Conservation (phyloP, 2,329 filamentous ascomycete species). For the Hypoxylon sp. region DNA sequence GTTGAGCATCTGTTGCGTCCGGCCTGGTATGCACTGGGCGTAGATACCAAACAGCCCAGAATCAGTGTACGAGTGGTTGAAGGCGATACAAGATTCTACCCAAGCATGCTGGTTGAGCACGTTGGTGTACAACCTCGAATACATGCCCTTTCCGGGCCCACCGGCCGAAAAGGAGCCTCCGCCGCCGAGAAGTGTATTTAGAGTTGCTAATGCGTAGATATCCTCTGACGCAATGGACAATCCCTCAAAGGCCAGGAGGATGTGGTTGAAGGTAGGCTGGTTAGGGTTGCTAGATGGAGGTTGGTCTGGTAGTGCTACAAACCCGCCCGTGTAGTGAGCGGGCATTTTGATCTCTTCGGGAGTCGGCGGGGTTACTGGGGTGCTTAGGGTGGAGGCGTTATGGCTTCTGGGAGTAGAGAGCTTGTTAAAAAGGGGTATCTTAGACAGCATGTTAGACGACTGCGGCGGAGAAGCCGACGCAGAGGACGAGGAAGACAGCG, state of each 20-base stretch:
- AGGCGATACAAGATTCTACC: constrained; percentile 94
- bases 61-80: constrained; percentile 98
- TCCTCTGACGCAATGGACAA: constrained; percentile 89
- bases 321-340: constrained; percentile 91
- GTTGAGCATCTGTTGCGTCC: constrained; percentile 85
- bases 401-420: constrained; percentile 77
- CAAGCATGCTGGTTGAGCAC: constrained; percentile 97
- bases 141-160: constrained; percentile 98
- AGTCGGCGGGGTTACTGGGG: constrained; percentile 53
- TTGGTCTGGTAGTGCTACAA: constrained; percentile 82
- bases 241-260: constrained; percentile 95
- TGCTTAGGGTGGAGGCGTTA: constrained; percentile 64
- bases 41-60: constrained; percentile 95
- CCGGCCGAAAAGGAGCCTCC: constrained; percentile 97
- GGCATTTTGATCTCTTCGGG: constrained; percentile 66
- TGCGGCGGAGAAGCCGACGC: constrained; percentile 49
- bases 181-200: constrained; percentile 94
- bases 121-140: constrained; percentile 95
- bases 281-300: constrained; percentile 80
- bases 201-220: constrained; percentile 93
- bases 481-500: constrained; percentile 44
- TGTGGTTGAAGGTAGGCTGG: constrained; percentile 83
- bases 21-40: constrained; percentile 80
- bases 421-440: constrained; percentile 89
- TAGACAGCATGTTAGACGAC: constrained; percentile 76